A percentile compares a stretch with the other conserved stretches of the same genome.
Conservation (phyloP, 177 flowering plant genomes). For the Vitis hybrid region DNA sequence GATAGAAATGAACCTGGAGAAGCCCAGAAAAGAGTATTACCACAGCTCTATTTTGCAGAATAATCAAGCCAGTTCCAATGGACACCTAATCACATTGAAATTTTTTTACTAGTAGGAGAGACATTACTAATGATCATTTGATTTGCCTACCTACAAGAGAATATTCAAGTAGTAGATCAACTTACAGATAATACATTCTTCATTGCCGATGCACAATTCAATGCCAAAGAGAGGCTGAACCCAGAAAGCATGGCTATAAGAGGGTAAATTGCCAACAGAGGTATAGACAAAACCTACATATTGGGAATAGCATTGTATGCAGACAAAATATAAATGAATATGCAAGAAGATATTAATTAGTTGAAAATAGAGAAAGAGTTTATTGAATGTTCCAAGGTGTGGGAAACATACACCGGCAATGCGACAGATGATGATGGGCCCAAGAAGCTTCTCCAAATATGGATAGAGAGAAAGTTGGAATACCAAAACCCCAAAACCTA, state of each 20-base stretch:
- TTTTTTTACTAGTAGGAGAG: too few relatives aligned
- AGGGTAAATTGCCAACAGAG: constrained; percentile 47
- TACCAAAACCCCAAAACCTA: constrained; percentile 52
- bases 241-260: constrained; percentile 51
- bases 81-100: constrained; percentile 19
- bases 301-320: background rate
- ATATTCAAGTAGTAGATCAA: constrained; percentile 2
- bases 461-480: constrained; percentile 51
- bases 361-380: background rate
- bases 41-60: constrained; percentile 53
- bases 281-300: constrained; percentile 31
- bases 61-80: constrained; percentile 34
- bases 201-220: constrained; percentile 49
- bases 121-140: too few relatives aligned
- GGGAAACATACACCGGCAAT: constrained; percentile 36
- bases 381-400: background rate
- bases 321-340: background rate
- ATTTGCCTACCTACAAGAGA: background rate
- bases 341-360: background rate
- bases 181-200: constrained; percentile 57
- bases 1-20: background rate
- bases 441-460: constrained; percentile 33
- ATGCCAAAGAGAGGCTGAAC: constrained; percentile 25
- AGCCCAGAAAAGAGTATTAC: constrained; percentile 18
- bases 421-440: constrained; percentile 37